These are phyloP conservation scores for Pythium brassicae DNA, from an alignment of 352 stramenopile genomes.

Conservation along the genomic window DNA sequence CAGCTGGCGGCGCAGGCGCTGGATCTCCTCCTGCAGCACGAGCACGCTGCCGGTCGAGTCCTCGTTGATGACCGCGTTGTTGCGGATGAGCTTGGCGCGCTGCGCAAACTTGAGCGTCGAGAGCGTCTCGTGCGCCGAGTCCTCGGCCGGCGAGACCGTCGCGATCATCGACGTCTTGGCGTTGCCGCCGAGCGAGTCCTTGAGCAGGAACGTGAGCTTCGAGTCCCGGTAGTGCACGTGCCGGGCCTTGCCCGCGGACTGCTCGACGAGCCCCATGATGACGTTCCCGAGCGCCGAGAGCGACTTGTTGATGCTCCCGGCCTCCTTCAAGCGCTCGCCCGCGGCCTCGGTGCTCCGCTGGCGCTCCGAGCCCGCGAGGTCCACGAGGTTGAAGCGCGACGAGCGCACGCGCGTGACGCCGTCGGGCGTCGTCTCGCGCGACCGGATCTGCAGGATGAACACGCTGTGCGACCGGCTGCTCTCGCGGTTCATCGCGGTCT, in stretches of 20 bases:
- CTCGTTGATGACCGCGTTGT: constrained; percentile 83
- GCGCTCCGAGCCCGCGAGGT: constrained; percentile 97
- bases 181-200: constrained; percentile 82
- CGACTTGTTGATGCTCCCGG: constrained; percentile 96
- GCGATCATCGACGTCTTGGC: constrained; percentile 88
- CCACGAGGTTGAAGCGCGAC: constrained; percentile 97
- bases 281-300: constrained; percentile 95
- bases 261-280: constrained; percentile 87
- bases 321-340: constrained; percentile 95
- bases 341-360: constrained; percentile 94
- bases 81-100: constrained; percentile 81
- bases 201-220: constrained; percentile 82
- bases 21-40: constrained; percentile 72
- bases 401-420: constrained; percentile 63
- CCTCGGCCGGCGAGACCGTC: constrained; percentile 75
- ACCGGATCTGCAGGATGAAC: constrained; percentile 80
- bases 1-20: constrained; percentile 49
- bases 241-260: constrained; percentile 72
- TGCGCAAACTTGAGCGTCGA: constrained; percentile 85
- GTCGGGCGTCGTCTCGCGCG: constrained; percentile 46
- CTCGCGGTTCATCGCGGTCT: constrained; percentile 85
- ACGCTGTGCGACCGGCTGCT: constrained; percentile 83
- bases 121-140: constrained; percentile 82
- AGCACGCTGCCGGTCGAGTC: constrained; percentile 57
- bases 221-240: constrained; percentile 85